A percentile compares a stretch with the other conserved stretches of the same genome.
Conservation (phyloP, 352 stramenopile species). For the Pythium oligandrum region DNA sequence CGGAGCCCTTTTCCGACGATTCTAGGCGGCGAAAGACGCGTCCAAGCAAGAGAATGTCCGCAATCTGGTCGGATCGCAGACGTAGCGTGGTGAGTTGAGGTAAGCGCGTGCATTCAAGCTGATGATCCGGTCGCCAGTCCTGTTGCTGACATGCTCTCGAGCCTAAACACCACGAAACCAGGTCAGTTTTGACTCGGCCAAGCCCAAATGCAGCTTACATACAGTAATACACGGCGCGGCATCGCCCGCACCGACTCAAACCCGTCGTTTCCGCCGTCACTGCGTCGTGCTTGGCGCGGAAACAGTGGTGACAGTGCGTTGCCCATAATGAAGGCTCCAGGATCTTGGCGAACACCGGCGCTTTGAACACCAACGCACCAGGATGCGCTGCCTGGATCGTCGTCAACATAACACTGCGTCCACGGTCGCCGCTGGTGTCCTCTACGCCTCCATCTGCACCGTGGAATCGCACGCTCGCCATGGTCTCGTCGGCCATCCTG, state of each 20-base stretch:
- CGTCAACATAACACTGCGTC: conserved; percentile 26
- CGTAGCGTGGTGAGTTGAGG: conserved; percentile 32
- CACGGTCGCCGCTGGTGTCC: conserved; percentile 22
- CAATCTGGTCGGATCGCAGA: conserved; percentile 32
- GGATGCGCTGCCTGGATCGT: conserved; percentile 2
- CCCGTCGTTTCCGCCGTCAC: conserved; percentile 1
- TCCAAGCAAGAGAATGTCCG: conserved; percentile 49
- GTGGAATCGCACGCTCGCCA: no score
- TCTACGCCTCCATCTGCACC: no score
- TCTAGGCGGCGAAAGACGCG: conserved; percentile 34
- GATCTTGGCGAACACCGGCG: conserved; percentile 29
- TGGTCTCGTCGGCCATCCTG: no score
- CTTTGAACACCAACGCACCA: conserved; percentile 31
- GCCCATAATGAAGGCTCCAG: conserved; percentile 49
- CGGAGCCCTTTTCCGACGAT: neutral
- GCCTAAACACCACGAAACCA: conserved; percentile 27
- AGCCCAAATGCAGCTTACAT: no score
- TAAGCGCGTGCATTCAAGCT: conserved; percentile 50
- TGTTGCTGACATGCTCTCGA: conserved; percentile 53
- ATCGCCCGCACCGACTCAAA: conserved; percentile 57
- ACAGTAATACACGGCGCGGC: conserved; percentile 62
- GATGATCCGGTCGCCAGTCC: conserved; percentile 63
- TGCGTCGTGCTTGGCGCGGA: no score
- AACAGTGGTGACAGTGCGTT: conserved; percentile 63
- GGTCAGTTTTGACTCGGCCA: no score